A percentile compares a stretch with the other conserved stretches of the same genome.
These are phyloP conservation scores for Endocladia muricata DNA, from an alignment of 31 red algal species.

Conservation along the genomic window DNA sequence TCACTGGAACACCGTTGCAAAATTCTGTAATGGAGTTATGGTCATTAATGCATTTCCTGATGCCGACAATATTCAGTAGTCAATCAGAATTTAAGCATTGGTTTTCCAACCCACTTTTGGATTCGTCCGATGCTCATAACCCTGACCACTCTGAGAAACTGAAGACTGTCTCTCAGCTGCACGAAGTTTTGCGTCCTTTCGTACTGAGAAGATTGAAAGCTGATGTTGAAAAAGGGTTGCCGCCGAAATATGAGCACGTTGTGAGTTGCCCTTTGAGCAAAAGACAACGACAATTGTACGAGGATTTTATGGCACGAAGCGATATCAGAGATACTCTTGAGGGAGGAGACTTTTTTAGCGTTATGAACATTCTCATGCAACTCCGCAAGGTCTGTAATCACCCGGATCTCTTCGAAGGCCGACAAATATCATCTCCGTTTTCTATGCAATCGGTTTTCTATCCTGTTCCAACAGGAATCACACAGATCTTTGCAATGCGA, in stretches of 20 bases:
- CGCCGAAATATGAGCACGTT: slow-evolving; percentile 88
- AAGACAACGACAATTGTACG: slow-evolving; percentile 92
- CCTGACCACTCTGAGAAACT: slow-evolving; percentile 16
- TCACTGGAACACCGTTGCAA: slow-evolving; percentile 87
- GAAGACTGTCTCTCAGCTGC: slow-evolving; percentile 70
- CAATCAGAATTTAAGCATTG: slow-evolving; percentile 89
- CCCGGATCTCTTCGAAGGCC: slow-evolving; percentile 95
- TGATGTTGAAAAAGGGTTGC: slow-evolving; percentile 91
- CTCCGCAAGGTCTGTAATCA: slow-evolving; percentile 99
- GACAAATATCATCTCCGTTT: slow-evolving; percentile 76
- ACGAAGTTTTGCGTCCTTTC: slow-evolving; percentile 91
- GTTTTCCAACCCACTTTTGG: slow-evolving; percentile 77
- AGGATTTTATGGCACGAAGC: slow-evolving; percentile 88
- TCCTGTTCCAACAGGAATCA: slow-evolving; percentile 45
- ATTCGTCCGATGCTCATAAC: slow-evolving; percentile 19
- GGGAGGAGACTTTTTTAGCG: slow-evolving; percentile 74
- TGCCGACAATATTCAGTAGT: slow-evolving; percentile 79
- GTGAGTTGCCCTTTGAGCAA: slow-evolving; percentile 72
- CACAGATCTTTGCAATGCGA: not conserved
- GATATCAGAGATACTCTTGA: slow-evolving; percentile 65
- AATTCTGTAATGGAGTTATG: slow-evolving; percentile 95
- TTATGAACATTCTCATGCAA: slow-evolving; percentile 99
- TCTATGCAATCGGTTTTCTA: slow-evolving; percentile 46
- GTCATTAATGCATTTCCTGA: slow-evolving; percentile 93
- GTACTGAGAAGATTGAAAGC: slow-evolving; percentile 87